phyloP scores from a whole-genome alignment of 352 stramenopile species.

The Phytophthora hybrid region DNA sequence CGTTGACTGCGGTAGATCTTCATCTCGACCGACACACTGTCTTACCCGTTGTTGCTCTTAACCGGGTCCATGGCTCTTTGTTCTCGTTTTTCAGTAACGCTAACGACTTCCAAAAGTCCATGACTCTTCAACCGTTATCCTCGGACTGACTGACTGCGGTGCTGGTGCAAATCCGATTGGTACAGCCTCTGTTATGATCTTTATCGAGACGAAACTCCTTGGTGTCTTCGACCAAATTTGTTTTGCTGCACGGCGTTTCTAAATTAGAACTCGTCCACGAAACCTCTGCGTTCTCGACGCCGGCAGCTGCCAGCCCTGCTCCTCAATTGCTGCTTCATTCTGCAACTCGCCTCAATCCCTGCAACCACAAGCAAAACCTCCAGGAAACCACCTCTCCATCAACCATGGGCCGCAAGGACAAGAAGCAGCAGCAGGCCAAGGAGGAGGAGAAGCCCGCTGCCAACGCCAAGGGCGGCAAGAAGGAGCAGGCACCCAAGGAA shows the following conservation, averaged over 20 bases:
- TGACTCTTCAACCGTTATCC: background rate
- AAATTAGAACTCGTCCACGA: background rate
- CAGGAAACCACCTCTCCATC: constrained; percentile 4
- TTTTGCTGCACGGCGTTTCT: background rate
- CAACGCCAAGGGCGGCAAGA: constrained; percentile 13
- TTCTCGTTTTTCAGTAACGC: too few relatives aligned
- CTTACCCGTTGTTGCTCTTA: too few relatives aligned
- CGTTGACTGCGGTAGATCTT: too few relatives aligned
- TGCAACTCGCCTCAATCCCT: constrained; percentile 14
- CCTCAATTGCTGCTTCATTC: constrained; percentile 11
- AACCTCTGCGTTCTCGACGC: background rate
- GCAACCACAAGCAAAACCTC: constrained; percentile 17
- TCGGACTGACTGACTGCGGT: background rate
- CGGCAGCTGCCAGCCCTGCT: background rate
- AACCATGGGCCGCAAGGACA: constrained; percentile 47
- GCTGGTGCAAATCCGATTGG: background rate
- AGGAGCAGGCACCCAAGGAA: constrained; percentile 11
- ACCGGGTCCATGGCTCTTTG: too few relatives aligned
- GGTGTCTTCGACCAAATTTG: background rate
- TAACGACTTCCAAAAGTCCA: too few relatives aligned
- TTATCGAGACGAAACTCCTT: background rate
- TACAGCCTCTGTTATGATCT: background rate
- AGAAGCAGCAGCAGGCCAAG: constrained; percentile 27
- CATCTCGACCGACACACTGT: too few relatives aligned
- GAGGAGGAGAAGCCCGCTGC: constrained; percentile 11